Conservation (phyloP, 768 basidiomycete species). For the Mycena vitilis region DNA sequence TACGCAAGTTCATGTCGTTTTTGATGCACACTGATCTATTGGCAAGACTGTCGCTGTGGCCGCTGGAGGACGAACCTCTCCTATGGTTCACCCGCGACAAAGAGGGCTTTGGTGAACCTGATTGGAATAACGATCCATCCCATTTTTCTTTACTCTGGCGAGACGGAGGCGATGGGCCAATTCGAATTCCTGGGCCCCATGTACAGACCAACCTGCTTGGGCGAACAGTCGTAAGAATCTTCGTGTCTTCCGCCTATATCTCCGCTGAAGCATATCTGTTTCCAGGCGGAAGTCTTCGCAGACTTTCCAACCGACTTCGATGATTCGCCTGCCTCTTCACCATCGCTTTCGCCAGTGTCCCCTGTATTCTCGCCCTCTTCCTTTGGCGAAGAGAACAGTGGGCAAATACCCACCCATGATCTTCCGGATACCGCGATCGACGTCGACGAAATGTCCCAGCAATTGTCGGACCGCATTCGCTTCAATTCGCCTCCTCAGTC, state of each 20-base stretch:
- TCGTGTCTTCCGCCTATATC: background rate
- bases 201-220: slow-evolving; percentile 27
- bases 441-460: slow-evolving; percentile 28
- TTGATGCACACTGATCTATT: slow-evolving; percentile 8
- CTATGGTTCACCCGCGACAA: background rate
- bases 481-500: slow-evolving; percentile 25
- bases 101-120: background rate
- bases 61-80: slow-evolving; percentile 20
- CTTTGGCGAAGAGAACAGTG: slow-evolving; percentile 2
- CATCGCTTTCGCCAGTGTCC: slow-evolving; percentile 24
- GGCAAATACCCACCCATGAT: background rate
- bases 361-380: background rate
- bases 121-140: slow-evolving; percentile 15
- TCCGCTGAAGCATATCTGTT: background rate
- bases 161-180: background rate
- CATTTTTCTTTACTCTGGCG: slow-evolving; percentile 21
- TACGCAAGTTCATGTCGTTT: background rate
- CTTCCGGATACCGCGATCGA: slow-evolving; percentile 2
- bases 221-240: slow-evolving; percentile 14
- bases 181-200: slow-evolving; percentile 10
- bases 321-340: slow-evolving; percentile 24
- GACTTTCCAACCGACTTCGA: slow-evolving; percentile 25
- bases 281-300: slow-evolving; percentile 22
- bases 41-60: slow-evolving; percentile 22
- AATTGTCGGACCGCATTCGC: slow-evolving; percentile 17